phyloP scores from a whole-genome alignment of 2,329 filamentous ascomycete genomes.

The Thelonectria blattea region DNA sequence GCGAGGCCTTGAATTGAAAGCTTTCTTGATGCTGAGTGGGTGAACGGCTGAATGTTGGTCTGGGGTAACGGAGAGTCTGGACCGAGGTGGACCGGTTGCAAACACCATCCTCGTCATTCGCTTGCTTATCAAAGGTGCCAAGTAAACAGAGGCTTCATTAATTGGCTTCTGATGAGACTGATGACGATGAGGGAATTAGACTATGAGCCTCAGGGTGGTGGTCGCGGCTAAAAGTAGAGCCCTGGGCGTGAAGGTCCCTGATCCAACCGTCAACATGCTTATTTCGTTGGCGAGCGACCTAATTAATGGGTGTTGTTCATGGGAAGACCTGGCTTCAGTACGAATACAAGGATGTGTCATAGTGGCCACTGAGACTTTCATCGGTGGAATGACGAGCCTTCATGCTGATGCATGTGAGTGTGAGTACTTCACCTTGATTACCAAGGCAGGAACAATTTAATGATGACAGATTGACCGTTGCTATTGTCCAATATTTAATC shows the following conservation, averaged over 20 bases:
- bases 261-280: not conserved
- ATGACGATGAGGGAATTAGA: not conserved
- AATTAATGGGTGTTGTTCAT: no score
- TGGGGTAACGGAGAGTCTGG: constrained; percentile 3
- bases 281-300: not conserved
- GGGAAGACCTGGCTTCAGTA: no score
- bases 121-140: no score
- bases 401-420: no score
- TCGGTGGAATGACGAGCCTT: no score
- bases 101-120: not conserved
- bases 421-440: no score
- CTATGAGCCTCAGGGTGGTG: not conserved
- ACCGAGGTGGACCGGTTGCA: not conserved
- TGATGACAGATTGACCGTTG: no score
- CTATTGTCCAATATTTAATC: no score
- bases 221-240: not conserved
- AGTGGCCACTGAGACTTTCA: no score
- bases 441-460: no score
- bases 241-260: not conserved
- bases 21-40: constrained; percentile 3
- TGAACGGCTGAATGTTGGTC: not conserved
- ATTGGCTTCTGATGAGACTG: not conserved
- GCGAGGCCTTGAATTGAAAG: not conserved
- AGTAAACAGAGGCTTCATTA: no score
- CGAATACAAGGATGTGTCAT: no score